Evolutionary conservation across 2,329 filamentous ascomycete species (phyloP).

Genomic region (Aspergillus brunneoviolaceus): DNA sequence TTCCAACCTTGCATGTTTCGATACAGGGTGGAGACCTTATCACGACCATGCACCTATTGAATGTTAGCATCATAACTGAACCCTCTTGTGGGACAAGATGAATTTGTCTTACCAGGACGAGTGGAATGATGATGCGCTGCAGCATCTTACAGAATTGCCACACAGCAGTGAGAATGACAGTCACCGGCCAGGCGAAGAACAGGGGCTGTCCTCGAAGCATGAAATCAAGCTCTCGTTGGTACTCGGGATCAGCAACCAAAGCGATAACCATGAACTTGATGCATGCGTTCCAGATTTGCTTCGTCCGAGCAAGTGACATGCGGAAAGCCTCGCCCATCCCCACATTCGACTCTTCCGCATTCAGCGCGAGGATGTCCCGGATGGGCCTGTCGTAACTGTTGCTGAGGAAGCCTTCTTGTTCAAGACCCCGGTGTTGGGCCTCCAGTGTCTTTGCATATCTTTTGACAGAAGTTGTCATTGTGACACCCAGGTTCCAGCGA

Average conservation of each 20-base stretch:
- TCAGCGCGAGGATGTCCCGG: constrained; percentile 31
- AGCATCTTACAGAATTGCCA: constrained; percentile 48
- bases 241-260: constrained; percentile 53
- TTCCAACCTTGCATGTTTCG: constrained; percentile 41
- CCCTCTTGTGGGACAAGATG: not conserved
- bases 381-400: constrained; percentile 27
- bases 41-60: constrained; percentile 43
- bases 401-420: constrained; percentile 17
- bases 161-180: constrained; percentile 43
- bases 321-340: constrained; percentile 20
- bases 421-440: constrained; percentile 12
- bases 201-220: constrained; percentile 37
- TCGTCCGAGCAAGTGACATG: constrained; percentile 43
- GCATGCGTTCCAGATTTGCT: constrained; percentile 18
- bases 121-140: constrained; percentile 46
- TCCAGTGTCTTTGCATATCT: constrained; percentile 21
- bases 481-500: constrained; percentile 49
- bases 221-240: constrained; percentile 49
- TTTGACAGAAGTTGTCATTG: constrained; percentile 27
- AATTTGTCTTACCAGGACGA: constrained; percentile 37
- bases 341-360: not conserved
- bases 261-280: constrained; percentile 52
- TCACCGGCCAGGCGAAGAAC: constrained; percentile 35
- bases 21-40: constrained; percentile 36
- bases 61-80: not conserved